Conservation (phyloP, 495 filamentous ascomycete species). For the Talaromyces borbonicus region DNA sequence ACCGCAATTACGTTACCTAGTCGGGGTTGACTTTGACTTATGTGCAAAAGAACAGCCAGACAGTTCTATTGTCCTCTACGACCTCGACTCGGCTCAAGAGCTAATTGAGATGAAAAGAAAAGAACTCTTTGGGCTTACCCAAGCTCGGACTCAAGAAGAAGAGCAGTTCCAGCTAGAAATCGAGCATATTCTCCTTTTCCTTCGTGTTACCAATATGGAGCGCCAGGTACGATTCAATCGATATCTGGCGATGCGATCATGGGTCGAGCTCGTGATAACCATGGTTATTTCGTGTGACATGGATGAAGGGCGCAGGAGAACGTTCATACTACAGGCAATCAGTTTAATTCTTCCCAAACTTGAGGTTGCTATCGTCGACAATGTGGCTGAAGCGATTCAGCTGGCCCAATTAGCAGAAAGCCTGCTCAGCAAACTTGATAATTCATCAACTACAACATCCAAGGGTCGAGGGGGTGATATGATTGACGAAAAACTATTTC, state of each 20-base stretch:
- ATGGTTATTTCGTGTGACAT: conserved; percentile 70
- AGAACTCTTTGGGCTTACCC: conserved; percentile 41
- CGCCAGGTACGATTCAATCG: conserved; percentile 47
- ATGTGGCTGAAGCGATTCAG: conserved; percentile 55
- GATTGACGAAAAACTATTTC: conserved; percentile 78
- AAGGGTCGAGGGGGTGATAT: conserved; percentile 51
- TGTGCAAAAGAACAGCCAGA: conserved; percentile 45
- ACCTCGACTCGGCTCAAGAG: conserved; percentile 51
- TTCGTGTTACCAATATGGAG: conserved; percentile 60
- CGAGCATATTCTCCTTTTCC: conserved; percentile 41
- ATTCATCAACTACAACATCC: conserved; percentile 33
- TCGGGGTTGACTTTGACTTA: conserved; percentile 49
- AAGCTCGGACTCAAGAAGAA: conserved; percentile 47
- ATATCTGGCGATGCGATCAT: conserved; percentile 58
- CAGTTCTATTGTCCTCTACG: conserved; percentile 37
- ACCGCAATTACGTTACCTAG: conserved; percentile 46
- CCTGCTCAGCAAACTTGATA: conserved; percentile 63
- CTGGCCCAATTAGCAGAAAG: conserved; percentile 69
- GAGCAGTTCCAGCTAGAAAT: conserved; percentile 50
- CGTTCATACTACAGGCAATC: conserved; percentile 73
- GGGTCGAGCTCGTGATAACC: conserved; percentile 71
- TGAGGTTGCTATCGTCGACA: conserved; percentile 57
- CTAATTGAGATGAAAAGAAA: conserved; percentile 42
- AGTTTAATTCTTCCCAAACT: conserved; percentile 81
- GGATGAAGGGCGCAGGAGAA: conserved; percentile 51